These are phyloP conservation scores for Canavalia gladiata DNA, from an alignment of 306 rosid genomes.

Conservation along the genomic window DNA sequence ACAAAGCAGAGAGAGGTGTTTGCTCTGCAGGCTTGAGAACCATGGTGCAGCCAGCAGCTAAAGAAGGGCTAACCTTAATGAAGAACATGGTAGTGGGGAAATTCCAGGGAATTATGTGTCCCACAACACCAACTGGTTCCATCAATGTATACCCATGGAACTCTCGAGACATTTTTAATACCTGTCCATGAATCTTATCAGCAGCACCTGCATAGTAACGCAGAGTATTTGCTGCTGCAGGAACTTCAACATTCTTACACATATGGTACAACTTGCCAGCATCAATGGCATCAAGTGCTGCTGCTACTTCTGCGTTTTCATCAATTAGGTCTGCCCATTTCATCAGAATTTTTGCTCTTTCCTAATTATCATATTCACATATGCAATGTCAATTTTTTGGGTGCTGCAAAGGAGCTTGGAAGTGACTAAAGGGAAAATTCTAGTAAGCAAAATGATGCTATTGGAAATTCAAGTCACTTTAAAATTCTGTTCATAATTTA, in stretches of 20 bases:
- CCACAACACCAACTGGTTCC: slow-evolving; percentile 87
- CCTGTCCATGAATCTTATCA: slow-evolving; percentile 82
- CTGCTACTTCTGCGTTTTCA: slow-evolving; percentile 67
- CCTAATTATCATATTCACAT: slow-evolving; percentile 52
- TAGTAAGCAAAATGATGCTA: not conserved
- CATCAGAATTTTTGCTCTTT: slow-evolving; percentile 64
- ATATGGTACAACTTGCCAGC: slow-evolving; percentile 62
- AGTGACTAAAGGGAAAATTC: not conserved
- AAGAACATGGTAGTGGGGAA: slow-evolving; percentile 64
- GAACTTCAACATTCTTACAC: slow-evolving; percentile 64
- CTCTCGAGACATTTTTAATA: slow-evolving; percentile 60
- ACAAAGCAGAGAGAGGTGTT: slow-evolving; percentile 85
- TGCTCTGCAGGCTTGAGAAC: slow-evolving; percentile 89
- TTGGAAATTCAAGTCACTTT: too few species aligned
- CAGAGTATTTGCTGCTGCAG: slow-evolving; percentile 49
- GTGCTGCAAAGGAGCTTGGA: not conserved
- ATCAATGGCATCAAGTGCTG: slow-evolving; percentile 73
- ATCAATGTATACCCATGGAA: slow-evolving; percentile 71
- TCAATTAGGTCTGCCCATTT: slow-evolving; percentile 76
- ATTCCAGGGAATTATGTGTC: slow-evolving; percentile 87
- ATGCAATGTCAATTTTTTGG: not conserved
- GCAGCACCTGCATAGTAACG: slow-evolving; percentile 95
- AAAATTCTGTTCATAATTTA: too few species aligned
- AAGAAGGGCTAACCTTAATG: slow-evolving; percentile 66
- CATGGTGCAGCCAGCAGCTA: slow-evolving; percentile 92